Base-by-base conservation (phyloP, 1,139 yeast species). In the Debaryomyces psychrophilus region DNA sequence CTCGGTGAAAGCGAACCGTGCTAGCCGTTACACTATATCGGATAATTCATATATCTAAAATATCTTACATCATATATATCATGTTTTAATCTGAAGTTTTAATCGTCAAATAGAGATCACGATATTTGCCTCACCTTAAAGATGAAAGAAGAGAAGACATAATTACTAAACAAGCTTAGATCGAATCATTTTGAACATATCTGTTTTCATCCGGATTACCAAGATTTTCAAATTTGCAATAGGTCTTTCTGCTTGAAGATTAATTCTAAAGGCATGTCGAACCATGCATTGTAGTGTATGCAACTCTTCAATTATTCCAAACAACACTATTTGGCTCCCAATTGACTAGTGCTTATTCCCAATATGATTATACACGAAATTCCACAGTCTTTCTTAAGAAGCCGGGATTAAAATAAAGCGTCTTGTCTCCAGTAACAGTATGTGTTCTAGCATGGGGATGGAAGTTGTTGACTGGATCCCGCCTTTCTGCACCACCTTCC, bases 1-100 rank as follows among this genome's bases (percentile, higher is more conserved):
- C 85, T 77, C 86, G 84, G 86, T 81, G 86, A 82, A 80, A 82
- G 85, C 84, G 85, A 77, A 81, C 85, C 84, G 86, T 82, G 87
- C 82, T 82, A 82, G 82, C 87, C 87, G 83, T 81, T 82, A 82
- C 86, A 82, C 87, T 78, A 82, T 76, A 82, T 81, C 86, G 86
- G 85, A 81, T 35, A 12, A 12, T 29, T 12, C 5, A 20, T 5
- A 20, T 20, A n/a, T n/a, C n/a, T n/a, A n/a, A n/a, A n/a, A n/a
- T n/a, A n/a, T n/a, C n/a, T n/a, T n/a, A n/a, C n/a, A n/a, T n/a
- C n/a, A n/a, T n/a, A n/a, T n/a, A n/a, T n/a, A n/a, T n/a, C n/a
- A n/a, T n/a, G n/a, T n/a, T n/a, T n/a, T n/a, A n/a, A n/a, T n/a
- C n/a, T n/a, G n/a, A n/a, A n/a, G 29, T 26, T n/a, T n/a, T n/a